Evolutionary conservation across 1,139 yeast species (phyloP).

Genomic region (Yamadazyma epiphylla): DNA sequence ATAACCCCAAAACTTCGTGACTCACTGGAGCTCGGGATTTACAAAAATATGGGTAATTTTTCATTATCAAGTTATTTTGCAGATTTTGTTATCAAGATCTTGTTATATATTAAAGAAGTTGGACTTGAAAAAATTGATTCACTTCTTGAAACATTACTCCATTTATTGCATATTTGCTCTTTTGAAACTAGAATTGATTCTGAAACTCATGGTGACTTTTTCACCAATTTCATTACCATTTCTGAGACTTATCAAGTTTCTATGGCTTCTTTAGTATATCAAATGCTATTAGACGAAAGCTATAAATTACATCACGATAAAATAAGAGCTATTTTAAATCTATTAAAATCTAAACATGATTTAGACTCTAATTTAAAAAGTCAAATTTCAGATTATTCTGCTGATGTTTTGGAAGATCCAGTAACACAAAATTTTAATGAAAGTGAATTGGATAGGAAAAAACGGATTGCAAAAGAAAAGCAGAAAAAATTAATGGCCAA

Average conservation of each 20-base stretch:
- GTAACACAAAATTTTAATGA: slow-evolving; percentile 19
- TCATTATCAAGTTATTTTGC: slow-evolving; percentile 51
- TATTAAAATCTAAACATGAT: slow-evolving; percentile 26
- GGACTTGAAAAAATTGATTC: slow-evolving; percentile 48
- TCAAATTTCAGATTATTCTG: slow-evolving; percentile 18
- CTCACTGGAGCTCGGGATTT: slow-evolving; percentile 29
- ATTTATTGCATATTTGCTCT: slow-evolving; percentile 59
- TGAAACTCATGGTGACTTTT: slow-evolving; percentile 29
- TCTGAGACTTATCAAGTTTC: slow-evolving; percentile 25
- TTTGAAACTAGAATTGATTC: slow-evolving; percentile 28
- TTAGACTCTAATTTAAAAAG: slow-evolving; percentile 17
- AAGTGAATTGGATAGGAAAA: slow-evolving; percentile 56
- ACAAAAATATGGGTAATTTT: slow-evolving; percentile 35
- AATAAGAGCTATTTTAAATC: slow-evolving; percentile 49
- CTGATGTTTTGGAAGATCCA: slow-evolving; percentile 18
- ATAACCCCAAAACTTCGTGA: slow-evolving; percentile 42
- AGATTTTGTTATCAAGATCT: slow-evolving; percentile 46
- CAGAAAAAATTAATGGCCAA: slow-evolving; percentile 73
- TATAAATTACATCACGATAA: slow-evolving; percentile 47
- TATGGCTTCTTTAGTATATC: slow-evolving; percentile 44
- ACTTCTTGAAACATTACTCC: slow-evolving; percentile 57
- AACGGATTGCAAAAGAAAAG: slow-evolving; percentile 66
- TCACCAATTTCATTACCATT: slow-evolving; percentile 29
- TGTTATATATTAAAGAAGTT: slow-evolving; percentile 38
- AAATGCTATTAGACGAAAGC: slow-evolving; percentile 35